Evolutionary conservation across 176 grass and related monocot species (phyloP), one percentile per base, ranked within the genome.

Genomic region (Cocos nucifera): DNA sequence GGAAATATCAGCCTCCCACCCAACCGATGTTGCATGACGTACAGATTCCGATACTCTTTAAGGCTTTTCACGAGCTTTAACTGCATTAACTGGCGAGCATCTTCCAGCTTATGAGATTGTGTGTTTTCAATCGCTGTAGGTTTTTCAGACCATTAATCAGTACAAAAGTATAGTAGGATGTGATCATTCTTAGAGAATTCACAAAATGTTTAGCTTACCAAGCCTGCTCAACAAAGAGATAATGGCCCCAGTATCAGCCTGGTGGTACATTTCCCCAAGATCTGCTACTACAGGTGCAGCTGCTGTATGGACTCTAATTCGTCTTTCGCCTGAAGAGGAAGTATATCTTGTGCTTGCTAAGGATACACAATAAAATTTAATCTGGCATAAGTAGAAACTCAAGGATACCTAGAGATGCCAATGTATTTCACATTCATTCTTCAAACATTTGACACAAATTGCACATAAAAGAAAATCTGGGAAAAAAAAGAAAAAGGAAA

Each of bases 281-380:
- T 98, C 93, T 71, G 87, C 73, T 58, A 98, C 93, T 67, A 98
- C 93, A 70, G 88, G 84, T 68, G 84, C 93, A 44, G 93, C 82
- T 63, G 93, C 73, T 64, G 93, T 98, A 79, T 98, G 93, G 24
- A 98, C 84, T 84, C 93, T 92, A 53, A 98, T 92, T 69, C 93
- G 84, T 62, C 93, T 78, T 67, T 98, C 88, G 39, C 93, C 93
- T 66, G 93, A 89, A 27, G 93, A 92, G 6, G 93, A 98, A 48
- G 93, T 98, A 74, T 98, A 91, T 85, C 87, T 97, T 73, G 51
- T 62, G 53, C 19, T 58, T 19, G 59, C 67, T 85, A 90, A 87
- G 86, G 80, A 82, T 68, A 64, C 14, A 62, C 4, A 12, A 56
- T 63, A 68, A 22, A 54, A 83, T 58, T 22, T 58, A 15, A 59